Evolutionary conservation across 2,329 filamentous ascomycete species (phyloP), one percentile per base, ranked within the genome.

Genomic region (Aspergillus sp.): DNA sequence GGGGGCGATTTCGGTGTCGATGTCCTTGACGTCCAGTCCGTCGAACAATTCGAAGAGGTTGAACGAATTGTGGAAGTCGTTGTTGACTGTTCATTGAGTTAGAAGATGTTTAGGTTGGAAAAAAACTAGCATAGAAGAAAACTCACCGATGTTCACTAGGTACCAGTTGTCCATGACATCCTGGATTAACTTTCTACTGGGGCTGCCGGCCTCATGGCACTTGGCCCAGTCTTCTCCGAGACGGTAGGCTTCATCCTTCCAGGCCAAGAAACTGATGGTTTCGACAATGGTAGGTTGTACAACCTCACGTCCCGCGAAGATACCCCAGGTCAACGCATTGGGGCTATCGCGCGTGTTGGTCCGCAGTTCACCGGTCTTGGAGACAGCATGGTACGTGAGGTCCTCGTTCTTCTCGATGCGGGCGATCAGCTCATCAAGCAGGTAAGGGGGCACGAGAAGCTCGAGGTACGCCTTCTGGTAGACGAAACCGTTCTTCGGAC

Each of bases 271-370:
- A 70, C 90, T 95, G 70, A 99, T 87, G 16, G 90, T 95, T 76
- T 99, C 94, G 48, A 99, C 94, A 64, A 99, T 96, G n/a, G 94
- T 99, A 13, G 94, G 94, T 73, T 99, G 94, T n/a, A 99, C 92
- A 67, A 99, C 96, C 73, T 99, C 94, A 72, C 97, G 95, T 53
- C 94, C 94, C 0, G 94, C 93, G 77, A 97, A 99, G 32, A 99
- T 95, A 73, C 94, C 94, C 94, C 94, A 99, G 1, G 94, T 99
- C 46, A 99, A 89, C n/a, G 94, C 94, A 65, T 99, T 99, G 35
- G 94, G 94, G 5, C 90, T 89, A 19, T 85, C 83, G 8, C 86
- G 85, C 1, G 90, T 86, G 66, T 99, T 97, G 24, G 90, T 94
- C 71, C 85, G 86, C 51, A 97, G 79, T 52, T 87, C 83, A 24